These are phyloP conservation scores for Maudiozyma saulgeensis DNA, from an alignment of 805 yeast species.

Conservation along the genomic window DNA sequence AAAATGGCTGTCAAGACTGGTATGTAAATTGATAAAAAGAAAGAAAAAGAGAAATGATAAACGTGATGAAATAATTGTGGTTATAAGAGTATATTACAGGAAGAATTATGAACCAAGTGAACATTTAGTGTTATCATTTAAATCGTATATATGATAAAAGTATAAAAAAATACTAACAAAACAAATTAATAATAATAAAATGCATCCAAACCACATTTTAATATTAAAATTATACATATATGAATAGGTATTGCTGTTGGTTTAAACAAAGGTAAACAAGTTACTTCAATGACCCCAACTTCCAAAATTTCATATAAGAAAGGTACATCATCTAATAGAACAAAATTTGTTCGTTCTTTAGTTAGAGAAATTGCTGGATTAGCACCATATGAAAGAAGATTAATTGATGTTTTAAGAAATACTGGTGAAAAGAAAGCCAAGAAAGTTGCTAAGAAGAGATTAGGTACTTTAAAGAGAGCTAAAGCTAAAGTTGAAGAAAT, in stretches of 20 bases:
- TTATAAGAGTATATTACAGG: too few relatives aligned
- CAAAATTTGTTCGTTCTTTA: slow-evolving; percentile 87
- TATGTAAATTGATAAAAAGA: slow-evolving; percentile 7
- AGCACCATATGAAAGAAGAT: slow-evolving; percentile 99
- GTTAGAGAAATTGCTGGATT: slow-evolving; percentile 97
- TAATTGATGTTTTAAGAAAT: slow-evolving; percentile 98
- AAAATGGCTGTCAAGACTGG: slow-evolving; percentile 48
- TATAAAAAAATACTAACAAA: not conserved
- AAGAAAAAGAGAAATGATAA: not conserved
- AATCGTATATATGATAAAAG: too few relatives aligned
- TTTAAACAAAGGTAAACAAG: slow-evolving; percentile 98
- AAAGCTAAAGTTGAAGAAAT: slow-evolving; percentile 99
- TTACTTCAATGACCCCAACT: slow-evolving; percentile 72
- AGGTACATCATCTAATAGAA: slow-evolving; percentile 94
- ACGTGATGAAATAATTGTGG: too few relatives aligned
- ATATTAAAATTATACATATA: not conserved
- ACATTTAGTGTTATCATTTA: too few relatives aligned
- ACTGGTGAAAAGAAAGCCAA: slow-evolving; percentile 99
- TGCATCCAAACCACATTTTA: too few relatives aligned
- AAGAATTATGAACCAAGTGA: too few relatives aligned
- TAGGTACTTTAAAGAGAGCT: slow-evolving; percentile 99
- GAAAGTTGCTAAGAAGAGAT: slow-evolving; percentile 99
- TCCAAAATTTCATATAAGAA: slow-evolving; percentile 91
- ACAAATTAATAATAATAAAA: not conserved
- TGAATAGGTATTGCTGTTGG: slow-evolving; percentile 62